Evolutionary conservation across 2,329 filamentous ascomycete genomes (phyloP), one percentile per base, ranked within the genome.

Genomic region (Lecanicillium sp.): DNA sequence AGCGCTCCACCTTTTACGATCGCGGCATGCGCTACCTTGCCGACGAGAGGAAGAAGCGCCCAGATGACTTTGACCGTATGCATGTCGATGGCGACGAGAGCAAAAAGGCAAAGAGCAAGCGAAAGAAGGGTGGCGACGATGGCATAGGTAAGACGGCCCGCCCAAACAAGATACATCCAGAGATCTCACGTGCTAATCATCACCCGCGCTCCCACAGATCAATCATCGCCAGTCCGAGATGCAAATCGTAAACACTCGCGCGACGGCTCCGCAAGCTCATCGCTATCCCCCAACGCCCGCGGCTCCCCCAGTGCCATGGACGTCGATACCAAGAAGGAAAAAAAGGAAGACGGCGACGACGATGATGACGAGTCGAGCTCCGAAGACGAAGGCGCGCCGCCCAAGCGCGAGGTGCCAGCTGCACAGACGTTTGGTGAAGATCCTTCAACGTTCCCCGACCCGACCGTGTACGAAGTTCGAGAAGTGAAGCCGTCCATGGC

Each of bases 401-500:
- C 81, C 53, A 71, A 72, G 45, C 72, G 75, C 18, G 77, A 81
- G 36, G 71, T 75, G 29, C 87, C 85, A 5, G 83, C 89, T 43
- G 81, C 81, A 53, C 86, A 94, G 61, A 89, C 87, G 1, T 97
- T 96, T 58, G 90, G 90, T 43, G 82, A 90, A 29, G 88, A 97
- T 55, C 90, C 90, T 0, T 85, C 87, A 18, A 87, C 81, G n/a
- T 95, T 90, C 53, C 77, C 78, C 15, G 92, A 98, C 55, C 88
- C 89, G 2, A 95, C 90, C 27, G 74, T 96, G 36, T 98, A 98
- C 66, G 85, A 98, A 57, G 96, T 98, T 46, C 81, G 81, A 40
- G 72, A 81, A 0, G 71, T 89, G 17, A 74, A 75, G 1, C 74
- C 81, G 1, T 81, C 74, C 46, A 94, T 95, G 82, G 72, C 79